phyloP scores from a whole-genome alignment of 2,329 filamentous ascomycete genomes.

The Penicillium hesseltinei region DNA sequence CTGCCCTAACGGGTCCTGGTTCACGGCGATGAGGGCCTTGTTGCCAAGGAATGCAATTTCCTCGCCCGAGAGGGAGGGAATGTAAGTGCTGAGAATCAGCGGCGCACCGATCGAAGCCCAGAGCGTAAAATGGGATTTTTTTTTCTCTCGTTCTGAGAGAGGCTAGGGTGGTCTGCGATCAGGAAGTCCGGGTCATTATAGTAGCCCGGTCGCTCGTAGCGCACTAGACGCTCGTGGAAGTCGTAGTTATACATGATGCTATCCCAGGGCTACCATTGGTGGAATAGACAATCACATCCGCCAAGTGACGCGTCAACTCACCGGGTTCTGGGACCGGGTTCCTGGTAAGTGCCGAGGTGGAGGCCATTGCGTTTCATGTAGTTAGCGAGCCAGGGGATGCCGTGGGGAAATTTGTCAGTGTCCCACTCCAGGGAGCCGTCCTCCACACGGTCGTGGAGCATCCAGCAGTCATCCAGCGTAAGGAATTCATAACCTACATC shows the following conservation, averaged over 20 bases:
- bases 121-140: conserved; percentile 49
- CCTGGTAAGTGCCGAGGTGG: conserved; percentile 49
- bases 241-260: conserved; percentile 52
- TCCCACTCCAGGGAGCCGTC: conserved; percentile 46
- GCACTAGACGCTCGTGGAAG: conserved; percentile 44
- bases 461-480: conserved; percentile 51
- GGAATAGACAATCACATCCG: conserved; percentile 45
- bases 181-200: conserved; percentile 52
- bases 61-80: conserved; percentile 36
- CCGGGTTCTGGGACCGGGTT: conserved; percentile 44
- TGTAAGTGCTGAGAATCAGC: conserved; percentile 49
- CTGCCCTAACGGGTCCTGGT: conserved; percentile 45
- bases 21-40: conserved; percentile 43
- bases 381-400: conserved; percentile 43
- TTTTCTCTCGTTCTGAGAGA: conserved; percentile 45
- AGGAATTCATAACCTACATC: conserved; percentile 41
- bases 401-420: conserved; percentile 43
- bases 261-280: conserved; percentile 45
- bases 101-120: conserved; percentile 53
- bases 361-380: conserved; percentile 43
- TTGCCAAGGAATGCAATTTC: conserved; percentile 38
- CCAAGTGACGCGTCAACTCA: conserved; percentile 48
- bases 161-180: conserved; percentile 50
- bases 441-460: conserved; percentile 33
- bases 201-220: conserved; percentile 47